Base-by-base conservation (phyloP, 768 basidiomycete species). In the Amylocystis lapponica region DNA sequence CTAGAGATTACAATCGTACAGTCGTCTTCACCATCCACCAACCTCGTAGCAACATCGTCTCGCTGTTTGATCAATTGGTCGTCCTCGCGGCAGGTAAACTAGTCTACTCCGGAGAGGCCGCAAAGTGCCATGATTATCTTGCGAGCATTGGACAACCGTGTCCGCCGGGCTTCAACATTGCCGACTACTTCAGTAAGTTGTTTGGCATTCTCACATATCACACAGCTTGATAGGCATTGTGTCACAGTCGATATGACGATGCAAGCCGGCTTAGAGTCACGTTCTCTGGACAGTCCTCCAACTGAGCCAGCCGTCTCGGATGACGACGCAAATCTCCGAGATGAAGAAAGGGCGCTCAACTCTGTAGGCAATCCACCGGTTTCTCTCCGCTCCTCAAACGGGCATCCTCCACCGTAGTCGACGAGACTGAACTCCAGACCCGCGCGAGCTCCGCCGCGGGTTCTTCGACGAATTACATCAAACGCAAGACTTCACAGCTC, bases 11-110 rank as follows among this genome's bases (percentile, higher is more conserved):
- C 64, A 91, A 94, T 51, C 83, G 95, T 26, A 98, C 94, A 0
- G 90, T 98, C 39, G 74, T 98, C 45, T 96, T 98, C 68, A 98
- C 95, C 0, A 98, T 99, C 44, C 96, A 99, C 56, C 96, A 98
- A 62, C 96, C 95, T 12, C 83, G 95, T 39, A 93, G 90, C 61
- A 97, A 97, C 64, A 98, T 99, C 53, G 94, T 98, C 12, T 83
- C 91, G 0, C 69, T 99, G 11, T 98, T 99, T 52, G 95, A 99
- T 59, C 84, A 94, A 48, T 73, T 99, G 23, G 63, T 98, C 3
- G 69, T 98, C 3, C 73, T 99, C 14, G 89, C 89, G 0, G 74
- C 78, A 39, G 96, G 96, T 2, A 86, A 81, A 55, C 64, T 85
- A 7, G 82, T 94, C 5, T 96, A 93, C 64, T 84, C 86, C 3